phyloP scores from a whole-genome alignment of 73 alveolate species.

The Paraurostyla sp. region DNA sequence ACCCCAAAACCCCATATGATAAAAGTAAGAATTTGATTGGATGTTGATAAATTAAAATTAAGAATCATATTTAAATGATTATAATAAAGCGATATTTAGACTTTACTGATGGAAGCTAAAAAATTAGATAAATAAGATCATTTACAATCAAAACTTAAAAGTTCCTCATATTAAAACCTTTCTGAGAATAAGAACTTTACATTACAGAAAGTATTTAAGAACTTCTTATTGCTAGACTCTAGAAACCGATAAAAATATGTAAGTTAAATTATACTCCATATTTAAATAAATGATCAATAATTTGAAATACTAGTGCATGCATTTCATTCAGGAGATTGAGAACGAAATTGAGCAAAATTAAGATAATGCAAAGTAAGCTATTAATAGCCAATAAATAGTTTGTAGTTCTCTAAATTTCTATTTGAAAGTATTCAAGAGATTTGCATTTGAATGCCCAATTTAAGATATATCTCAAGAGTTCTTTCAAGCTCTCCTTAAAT shows the following conservation, averaged over 20 bases:
- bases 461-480: slow-evolving; percentile 48
- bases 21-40: background rate
- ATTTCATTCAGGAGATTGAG: slow-evolving; percentile 24
- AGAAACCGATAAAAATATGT: background rate
- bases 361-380: background rate
- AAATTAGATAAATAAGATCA: background rate
- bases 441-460: slow-evolving; percentile 66
- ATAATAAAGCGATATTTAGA: background rate
- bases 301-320: background rate
- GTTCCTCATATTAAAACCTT: background rate
- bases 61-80: background rate
- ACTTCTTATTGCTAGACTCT: slow-evolving; percentile 21
- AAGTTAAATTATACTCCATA: background rate
- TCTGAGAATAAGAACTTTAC: slow-evolving; percentile 31
- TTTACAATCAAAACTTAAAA: background rate
- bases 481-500: slow-evolving; percentile 1
- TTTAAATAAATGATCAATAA: background rate
- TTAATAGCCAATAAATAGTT: background rate
- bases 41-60: background rate
- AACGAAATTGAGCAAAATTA: background rate
- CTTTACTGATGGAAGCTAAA: slow-evolving; percentile 22
- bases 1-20: background rate
- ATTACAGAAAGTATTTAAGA: slow-evolving; percentile 32
- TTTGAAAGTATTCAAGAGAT: slow-evolving; percentile 56
- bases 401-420: slow-evolving; percentile 23